Evolutionary conservation across 495 filamentous ascomycete genomes (phyloP), one percentile per base, ranked within the genome.

Genomic region (Cercophora samala): DNA sequence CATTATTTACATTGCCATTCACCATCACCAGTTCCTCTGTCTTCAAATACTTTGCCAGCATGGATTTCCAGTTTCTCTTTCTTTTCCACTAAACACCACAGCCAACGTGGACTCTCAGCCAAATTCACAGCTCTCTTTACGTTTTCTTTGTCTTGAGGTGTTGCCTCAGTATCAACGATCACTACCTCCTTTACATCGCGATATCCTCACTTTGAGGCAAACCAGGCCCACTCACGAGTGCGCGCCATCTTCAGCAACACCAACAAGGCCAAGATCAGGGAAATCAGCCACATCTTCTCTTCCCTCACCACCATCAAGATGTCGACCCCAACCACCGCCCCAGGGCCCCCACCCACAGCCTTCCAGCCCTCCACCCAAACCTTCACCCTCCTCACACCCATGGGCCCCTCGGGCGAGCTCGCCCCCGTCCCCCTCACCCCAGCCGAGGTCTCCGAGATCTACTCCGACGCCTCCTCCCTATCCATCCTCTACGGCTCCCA

Each of bases 401-500:
- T n/a, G n/a, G 79, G 89, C 75, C 26, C 26, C 26, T 29, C 26
- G 8, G 87, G 86, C n/a, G 17, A 58, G 19, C n/a, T 56, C 5
- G 80, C 76, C 4, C 73, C 76, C 9, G 76, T 91, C 73, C 75
- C 79, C 6, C 72, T 90, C 42, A 64, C 79, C 61, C 62, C 93
- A 25, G 77, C 87, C 66, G 56, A 64, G 8, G 78, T 84, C 64
- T 75, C 83, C 69, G 68, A 70, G 64, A 85, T 87, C 74, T 80
- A 81, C 69, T 5, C n/a, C 13, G 53, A 62, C 1, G 69, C 73
- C 17, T 71, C 86, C 58, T 79, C 82, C 19, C 76, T 83, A 55
- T 80, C 82, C 75, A 88, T 93, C 85, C 90, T 88, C 75, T 93
- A 88, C 72, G 88, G 85, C 56, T 74, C 80, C 29, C 91, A 96